A percentile compares a stretch with the other conserved stretches of the same genome.
phyloP scores from a whole-genome alignment of 2,329 filamentous ascomycete genomes.

The Elsinoe perseae region DNA sequence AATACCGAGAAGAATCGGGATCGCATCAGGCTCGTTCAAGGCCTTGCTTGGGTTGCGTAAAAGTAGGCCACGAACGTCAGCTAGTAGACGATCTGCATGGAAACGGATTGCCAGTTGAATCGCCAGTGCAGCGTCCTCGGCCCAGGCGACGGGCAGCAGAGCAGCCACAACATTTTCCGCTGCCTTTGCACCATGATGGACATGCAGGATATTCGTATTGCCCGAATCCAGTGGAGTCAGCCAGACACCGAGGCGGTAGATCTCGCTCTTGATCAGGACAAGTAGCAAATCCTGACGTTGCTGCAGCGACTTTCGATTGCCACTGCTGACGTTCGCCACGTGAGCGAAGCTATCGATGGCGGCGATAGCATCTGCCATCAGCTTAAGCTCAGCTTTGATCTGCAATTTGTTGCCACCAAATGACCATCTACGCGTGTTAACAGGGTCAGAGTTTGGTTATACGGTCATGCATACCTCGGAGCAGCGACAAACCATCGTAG shows the following conservation, averaged over 20 bases:
- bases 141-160: slow-evolving; percentile 76
- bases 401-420: slow-evolving; percentile 92
- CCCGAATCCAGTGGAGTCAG: slow-evolving; percentile 67
- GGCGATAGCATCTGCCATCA: slow-evolving; percentile 66
- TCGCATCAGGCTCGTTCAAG: slow-evolving; percentile 68
- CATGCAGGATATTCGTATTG: slow-evolving; percentile 26
- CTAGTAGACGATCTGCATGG: slow-evolving; percentile 61
- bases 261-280: slow-evolving; percentile 75
- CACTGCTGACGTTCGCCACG: slow-evolving; percentile 44
- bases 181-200: slow-evolving; percentile 36
- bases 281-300: slow-evolving; percentile 77
- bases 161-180: slow-evolving; percentile 26
- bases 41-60: slow-evolving; percentile 79
- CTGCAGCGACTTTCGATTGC: slow-evolving; percentile 58
- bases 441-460: not conserved
- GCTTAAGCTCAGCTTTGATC: slow-evolving; percentile 80
- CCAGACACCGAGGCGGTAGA: slow-evolving; percentile 80
- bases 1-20: slow-evolving; percentile 73
- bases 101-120: slow-evolving; percentile 77
- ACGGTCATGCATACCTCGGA: slow-evolving; percentile 48
- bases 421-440: slow-evolving; percentile 58
- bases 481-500: slow-evolving; percentile 80
- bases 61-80: slow-evolving; percentile 70
- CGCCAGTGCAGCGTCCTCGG: slow-evolving; percentile 76
- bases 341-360: slow-evolving; percentile 58